Evolutionary conservation across 1,284 basidiomycete species (phyloP).

Genomic region (Marasmius oreades): DNA sequence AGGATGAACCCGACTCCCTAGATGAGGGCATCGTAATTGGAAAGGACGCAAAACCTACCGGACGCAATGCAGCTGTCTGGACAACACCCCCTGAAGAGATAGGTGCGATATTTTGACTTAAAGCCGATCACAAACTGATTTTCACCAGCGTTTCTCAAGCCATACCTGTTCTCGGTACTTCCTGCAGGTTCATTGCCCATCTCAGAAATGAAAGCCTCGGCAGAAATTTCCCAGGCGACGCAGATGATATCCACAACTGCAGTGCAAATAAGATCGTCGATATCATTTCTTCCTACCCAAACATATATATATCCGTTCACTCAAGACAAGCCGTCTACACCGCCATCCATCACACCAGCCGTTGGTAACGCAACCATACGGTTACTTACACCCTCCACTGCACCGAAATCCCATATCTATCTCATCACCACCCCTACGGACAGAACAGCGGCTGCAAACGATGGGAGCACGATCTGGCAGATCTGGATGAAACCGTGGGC

Average conservation of each 20-base stretch:
- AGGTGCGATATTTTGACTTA: conserved; percentile 36
- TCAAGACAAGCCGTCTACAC: conserved; percentile 21
- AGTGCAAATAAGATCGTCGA: conserved; percentile 77
- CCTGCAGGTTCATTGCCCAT: conserved; percentile 60
- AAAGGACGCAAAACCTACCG: conserved; percentile 61
- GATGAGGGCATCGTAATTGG: conserved; percentile 76
- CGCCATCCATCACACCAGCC: conserved; percentile 23
- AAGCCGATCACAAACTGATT: not conserved
- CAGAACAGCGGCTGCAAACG: conserved; percentile 50
- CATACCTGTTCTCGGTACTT: conserved; percentile 81
- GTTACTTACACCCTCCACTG: conserved; percentile 49
- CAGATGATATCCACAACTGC: conserved; percentile 46
- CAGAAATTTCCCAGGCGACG: conserved; percentile 21
- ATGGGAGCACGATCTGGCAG: conserved; percentile 80
- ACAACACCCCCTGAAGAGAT: conserved; percentile 80
- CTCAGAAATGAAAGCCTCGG: conserved; percentile 19
- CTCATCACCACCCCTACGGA: conserved; percentile 75
- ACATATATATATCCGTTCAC: conserved; percentile 64
- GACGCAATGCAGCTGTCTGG: conserved; percentile 69
- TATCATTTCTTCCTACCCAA: conserved; percentile 66
- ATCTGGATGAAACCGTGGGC: conserved; percentile 72
- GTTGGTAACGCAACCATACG: conserved; percentile 50
- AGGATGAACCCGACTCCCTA: conserved; percentile 25
- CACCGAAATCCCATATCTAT: conserved; percentile 57
- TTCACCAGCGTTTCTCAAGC: conserved; percentile 67